Conservation (phyloP, 176 grass and related monocot species). For the Eragrostis nindensis region DNA sequence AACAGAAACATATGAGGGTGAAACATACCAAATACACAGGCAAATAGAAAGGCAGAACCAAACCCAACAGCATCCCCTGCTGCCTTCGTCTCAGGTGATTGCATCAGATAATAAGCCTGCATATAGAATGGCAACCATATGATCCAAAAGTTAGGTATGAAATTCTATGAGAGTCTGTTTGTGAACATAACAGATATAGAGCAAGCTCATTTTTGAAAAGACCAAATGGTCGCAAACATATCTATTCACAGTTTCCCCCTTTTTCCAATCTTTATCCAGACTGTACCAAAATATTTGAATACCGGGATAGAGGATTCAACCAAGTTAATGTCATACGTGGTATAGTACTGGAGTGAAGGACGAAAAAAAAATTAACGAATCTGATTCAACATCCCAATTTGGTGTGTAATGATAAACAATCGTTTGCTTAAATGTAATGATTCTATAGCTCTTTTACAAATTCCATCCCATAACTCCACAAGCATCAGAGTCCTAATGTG, state of each 20-base stretch:
- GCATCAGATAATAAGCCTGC: conserved; percentile 89
- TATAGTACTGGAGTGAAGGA: neutral
- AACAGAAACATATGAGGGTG: neutral
- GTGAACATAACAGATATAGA: neutral
- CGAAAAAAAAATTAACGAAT: neutral
- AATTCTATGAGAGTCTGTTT: neutral
- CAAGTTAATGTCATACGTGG: neutral
- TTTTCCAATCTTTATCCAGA: neutral
- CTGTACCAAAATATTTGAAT: neutral
- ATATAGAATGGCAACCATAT: conserved; percentile 12
- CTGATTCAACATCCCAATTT: neutral
- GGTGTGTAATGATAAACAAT: conserved; percentile 6
- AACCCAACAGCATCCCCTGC: conserved; percentile 74
- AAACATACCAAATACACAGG: conserved; percentile 67
- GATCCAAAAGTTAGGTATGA: neutral
- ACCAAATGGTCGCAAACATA: neutral
- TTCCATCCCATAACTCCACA: neutral
- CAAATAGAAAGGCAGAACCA: conserved; percentile 85
- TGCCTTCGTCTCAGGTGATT: conserved; percentile 79
- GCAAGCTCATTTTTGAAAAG: conserved; percentile 23
- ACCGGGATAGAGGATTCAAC: neutral
- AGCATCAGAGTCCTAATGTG: conserved; percentile 18
- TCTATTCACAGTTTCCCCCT: neutral
- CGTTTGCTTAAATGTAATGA: neutral
- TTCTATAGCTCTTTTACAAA: neutral